Evolutionary conservation across 2,329 filamentous ascomycete species (phyloP), one percentile per base, ranked within the genome.

Genomic region (Fusarium xylarioides): DNA sequence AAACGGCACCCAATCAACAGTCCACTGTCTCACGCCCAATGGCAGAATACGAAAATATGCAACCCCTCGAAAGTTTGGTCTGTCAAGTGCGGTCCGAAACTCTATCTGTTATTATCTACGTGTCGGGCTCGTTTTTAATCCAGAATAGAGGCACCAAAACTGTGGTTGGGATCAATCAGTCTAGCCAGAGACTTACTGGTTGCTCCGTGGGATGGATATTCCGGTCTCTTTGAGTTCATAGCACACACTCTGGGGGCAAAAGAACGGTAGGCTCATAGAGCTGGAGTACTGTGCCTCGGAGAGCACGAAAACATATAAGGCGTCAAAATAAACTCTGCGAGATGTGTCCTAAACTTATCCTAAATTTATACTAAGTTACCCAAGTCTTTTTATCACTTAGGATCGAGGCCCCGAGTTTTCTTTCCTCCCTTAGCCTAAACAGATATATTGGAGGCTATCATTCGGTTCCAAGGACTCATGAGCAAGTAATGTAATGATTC

Each of bases 391-490:
- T 4, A 5, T 10, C 34, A 18, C 3, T 35, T 35, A 35, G 16
- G 16, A 10, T 35, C 16, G 2, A 35, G 16, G 34, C 9, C 3
- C 4, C 3, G 16, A 4, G 16, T 35, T 35, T 35, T 35, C 34
- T 35, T 18, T 18, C 15, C 34, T 35, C 34, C 34, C 15, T 10
- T 18, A 35, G 3, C 34, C 15, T 23, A 30, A 11, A 15, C 26
- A 11, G 14, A 16, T 16, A 2, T 97, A 40, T 89, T 97, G 84
- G 91, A 97, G 76, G 95, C 93, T 87, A 90, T 21, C 97, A 93
- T 78, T 93, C 94, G 0, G 85, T 97, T 69, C 85, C 89, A 40
- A 90, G 90, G 77, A 90, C 91, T 3, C 85, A 98, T 40, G 87
- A 89, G 77, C 91, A n/a, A n/a, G 15, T 8, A 86, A 75, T 95